A percentile compares a stretch with the other conserved stretches of the same genome.
These are phyloP conservation scores for Monosporascus sp. DNA, from an alignment of 2,329 filamentous ascomycete species.

Conservation along the genomic window DNA sequence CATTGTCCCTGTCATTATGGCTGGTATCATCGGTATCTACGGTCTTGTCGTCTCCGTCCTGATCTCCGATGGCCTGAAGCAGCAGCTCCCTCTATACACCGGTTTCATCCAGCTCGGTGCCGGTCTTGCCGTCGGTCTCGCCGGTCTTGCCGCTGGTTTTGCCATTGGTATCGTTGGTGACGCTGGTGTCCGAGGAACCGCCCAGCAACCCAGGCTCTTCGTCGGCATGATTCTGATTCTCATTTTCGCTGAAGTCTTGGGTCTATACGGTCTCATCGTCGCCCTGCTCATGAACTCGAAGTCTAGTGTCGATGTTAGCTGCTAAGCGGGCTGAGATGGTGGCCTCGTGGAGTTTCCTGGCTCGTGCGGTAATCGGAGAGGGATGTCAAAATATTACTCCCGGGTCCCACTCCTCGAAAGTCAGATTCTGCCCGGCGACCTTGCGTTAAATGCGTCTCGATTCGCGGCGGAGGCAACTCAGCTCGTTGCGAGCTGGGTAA, in stretches of 20 bases:
- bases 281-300: slow-evolving; percentile 99
- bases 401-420: background rate
- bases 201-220: slow-evolving; percentile 80
- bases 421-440: background rate
- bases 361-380: background rate
- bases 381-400: background rate
- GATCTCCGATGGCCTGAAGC: slow-evolving; percentile 73
- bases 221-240: slow-evolving; percentile 98
- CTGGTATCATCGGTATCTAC: slow-evolving; percentile 99
- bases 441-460: background rate
- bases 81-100: slow-evolving; percentile 69
- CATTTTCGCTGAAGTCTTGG: slow-evolving; percentile 99
- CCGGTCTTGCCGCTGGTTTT: slow-evolving; percentile 79
- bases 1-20: slow-evolving; percentile 99
- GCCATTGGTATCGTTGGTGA: slow-evolving; percentile 86
- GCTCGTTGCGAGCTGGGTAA: background rate
- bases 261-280: slow-evolving; percentile 98
- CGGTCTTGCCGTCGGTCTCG: slow-evolving; percentile 74
- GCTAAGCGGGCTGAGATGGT: slow-evolving; percentile 37
- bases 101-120: slow-evolving; percentile 83
- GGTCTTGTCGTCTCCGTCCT: slow-evolving; percentile 83
- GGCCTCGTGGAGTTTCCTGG: background rate
- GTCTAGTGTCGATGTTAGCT: slow-evolving; percentile 58
- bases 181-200: slow-evolving; percentile 80
- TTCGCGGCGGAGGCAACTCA: background rate